Conservation (phyloP, 2,329 filamentous ascomycete genomes). For the Colletotrichum kahawae region DNA sequence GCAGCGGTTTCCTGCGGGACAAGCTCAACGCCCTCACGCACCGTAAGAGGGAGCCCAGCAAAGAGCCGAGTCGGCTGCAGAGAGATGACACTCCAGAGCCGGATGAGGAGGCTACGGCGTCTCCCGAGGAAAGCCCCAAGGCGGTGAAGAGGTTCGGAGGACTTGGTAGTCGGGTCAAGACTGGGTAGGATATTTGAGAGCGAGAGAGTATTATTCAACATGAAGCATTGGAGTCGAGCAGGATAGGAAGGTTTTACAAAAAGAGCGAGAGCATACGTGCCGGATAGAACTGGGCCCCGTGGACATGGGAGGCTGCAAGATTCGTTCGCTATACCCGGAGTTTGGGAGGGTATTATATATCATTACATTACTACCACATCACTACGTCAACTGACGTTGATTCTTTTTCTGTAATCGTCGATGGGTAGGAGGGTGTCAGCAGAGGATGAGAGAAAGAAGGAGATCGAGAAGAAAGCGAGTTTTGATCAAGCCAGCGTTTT, state of each 20-base stretch:
- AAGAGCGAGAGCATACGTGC: neutral
- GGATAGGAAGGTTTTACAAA: neutral
- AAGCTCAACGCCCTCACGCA: conserved; percentile 36
- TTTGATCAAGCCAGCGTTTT: neutral
- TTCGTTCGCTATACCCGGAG: neutral
- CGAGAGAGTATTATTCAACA: neutral
- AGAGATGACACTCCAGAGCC: conserved; percentile 9
- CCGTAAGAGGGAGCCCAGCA: conserved; percentile 26
- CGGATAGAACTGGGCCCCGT: neutral
- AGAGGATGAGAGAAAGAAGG: neutral
- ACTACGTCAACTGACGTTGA: neutral
- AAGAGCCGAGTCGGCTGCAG: conserved; percentile 13
- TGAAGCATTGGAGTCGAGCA: neutral
- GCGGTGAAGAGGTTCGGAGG: neutral
- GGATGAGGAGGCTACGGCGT: neutral
- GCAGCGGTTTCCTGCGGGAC: conserved; percentile 38
- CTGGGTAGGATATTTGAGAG: neutral
- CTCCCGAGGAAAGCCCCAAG: conserved; percentile 8
- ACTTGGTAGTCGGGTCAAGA: conserved; percentile 10
- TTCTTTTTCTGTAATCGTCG: neutral
- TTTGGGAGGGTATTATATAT: neutral
- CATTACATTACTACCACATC: neutral
- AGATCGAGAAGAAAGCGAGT: neutral
- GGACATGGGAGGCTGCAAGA: neutral
- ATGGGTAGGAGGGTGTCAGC: neutral